Conservation (phyloP, 2,329 filamentous ascomycete species). For the Ceratocystis lukuohia region DNA sequence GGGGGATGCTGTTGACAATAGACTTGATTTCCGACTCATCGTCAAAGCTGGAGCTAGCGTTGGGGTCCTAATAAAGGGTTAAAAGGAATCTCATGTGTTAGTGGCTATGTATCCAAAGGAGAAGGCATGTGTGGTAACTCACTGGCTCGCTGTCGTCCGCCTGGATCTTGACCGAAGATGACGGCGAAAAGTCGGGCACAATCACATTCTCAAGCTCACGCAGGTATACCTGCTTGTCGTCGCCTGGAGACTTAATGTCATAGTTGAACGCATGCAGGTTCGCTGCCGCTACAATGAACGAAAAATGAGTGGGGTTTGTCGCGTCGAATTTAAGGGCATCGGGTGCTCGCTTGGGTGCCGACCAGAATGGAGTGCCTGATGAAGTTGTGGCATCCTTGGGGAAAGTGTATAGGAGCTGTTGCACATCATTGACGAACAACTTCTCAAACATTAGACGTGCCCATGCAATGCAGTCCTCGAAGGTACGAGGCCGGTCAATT, state of each 20-base stretch:
- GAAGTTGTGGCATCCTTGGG: constrained; percentile 86
- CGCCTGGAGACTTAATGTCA: constrained; percentile 73
- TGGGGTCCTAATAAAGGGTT: constrained; percentile 51
- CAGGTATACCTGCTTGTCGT: constrained; percentile 57
- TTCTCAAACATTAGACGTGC: constrained; percentile 87
- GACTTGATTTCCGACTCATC: constrained; percentile 64
- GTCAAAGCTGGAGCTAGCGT: constrained; percentile 49
- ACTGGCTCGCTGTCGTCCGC: constrained; percentile 85
- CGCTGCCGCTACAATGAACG: constrained; percentile 75
- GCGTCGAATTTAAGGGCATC: constrained; percentile 81
- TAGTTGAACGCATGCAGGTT: constrained; percentile 98
- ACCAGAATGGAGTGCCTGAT: constrained; percentile 88
- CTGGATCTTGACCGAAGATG: constrained; percentile 88
- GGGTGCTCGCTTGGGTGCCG: constrained; percentile 90
- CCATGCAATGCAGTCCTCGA: constrained; percentile 96
- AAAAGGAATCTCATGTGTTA: constrained; percentile 3
- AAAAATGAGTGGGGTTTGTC: constrained; percentile 72
- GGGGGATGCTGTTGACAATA: constrained; percentile 59
- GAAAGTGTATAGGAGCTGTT: constrained; percentile 92
- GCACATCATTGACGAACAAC: constrained; percentile 92
- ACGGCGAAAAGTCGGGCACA: constrained; percentile 85
- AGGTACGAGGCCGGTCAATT: constrained; percentile 77
- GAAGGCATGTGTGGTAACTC: constrained; percentile 27
- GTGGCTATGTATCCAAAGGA: not conserved
- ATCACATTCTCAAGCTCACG: constrained; percentile 85